A percentile compares a stretch with the other conserved stretches of the same genome.
phyloP scores from a whole-genome alignment of 2,329 filamentous ascomycete species.

The Geosmithia flava region DNA sequence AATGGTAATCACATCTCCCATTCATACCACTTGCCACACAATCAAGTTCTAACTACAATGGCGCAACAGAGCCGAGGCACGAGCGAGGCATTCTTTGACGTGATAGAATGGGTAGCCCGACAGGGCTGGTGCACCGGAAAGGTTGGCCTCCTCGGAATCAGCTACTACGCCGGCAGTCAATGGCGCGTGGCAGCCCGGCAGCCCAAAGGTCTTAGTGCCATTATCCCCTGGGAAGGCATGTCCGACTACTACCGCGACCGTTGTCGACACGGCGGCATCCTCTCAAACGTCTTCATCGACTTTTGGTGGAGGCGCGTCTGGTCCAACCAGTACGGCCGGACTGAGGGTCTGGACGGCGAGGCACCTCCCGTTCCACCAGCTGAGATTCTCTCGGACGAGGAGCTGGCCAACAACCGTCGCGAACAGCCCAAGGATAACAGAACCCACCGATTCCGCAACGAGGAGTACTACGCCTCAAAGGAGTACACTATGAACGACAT shows the following conservation, averaged over 20 bases:
- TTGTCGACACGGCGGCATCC: constrained; percentile 48
- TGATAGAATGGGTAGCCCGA: constrained; percentile 2
- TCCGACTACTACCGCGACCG: constrained; percentile 43
- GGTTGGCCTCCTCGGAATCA: constrained; percentile 22
- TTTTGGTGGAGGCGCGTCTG: constrained; percentile 49
- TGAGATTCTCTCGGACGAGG: constrained; percentile 41
- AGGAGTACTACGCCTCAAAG: constrained; percentile 51
- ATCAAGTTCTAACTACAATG: no score
- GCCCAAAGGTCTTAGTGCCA: constrained; percentile 30
- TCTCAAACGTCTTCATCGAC: constrained; percentile 35
- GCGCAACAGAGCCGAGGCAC: constrained; percentile 9
- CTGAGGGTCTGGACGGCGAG: constrained; percentile 32
- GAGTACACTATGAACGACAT: constrained; percentile 55
- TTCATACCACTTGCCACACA: no score
- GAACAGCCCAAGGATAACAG: constrained; percentile 35
- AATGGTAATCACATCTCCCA: constrained; percentile 24
- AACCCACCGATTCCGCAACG: constrained; percentile 44
- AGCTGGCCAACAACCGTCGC: constrained; percentile 31
- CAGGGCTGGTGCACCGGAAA: constrained; percentile 3
- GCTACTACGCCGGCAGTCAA: constrained; percentile 29
- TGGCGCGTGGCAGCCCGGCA: constrained; percentile 32
- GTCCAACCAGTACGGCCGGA: constrained; percentile 54
- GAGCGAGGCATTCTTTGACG: constrained; percentile 2
- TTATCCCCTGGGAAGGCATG: constrained; percentile 40
- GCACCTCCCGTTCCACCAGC: constrained; percentile 47